These are phyloP conservation scores for Clarireedia homoeocarpa DNA, from an alignment of 2,329 filamentous ascomycete species.

Conservation along the genomic window DNA sequence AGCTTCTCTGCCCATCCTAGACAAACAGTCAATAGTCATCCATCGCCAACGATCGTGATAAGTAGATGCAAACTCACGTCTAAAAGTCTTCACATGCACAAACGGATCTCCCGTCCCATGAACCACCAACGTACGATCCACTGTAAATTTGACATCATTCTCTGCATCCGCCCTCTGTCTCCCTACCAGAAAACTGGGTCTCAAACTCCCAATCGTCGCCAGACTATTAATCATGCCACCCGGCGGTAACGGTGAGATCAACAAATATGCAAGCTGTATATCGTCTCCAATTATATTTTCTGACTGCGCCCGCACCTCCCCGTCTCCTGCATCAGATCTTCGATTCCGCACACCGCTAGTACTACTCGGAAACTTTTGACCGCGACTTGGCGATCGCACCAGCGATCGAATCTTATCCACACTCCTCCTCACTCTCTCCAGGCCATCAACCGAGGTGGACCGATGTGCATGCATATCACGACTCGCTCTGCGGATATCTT, in stretches of 20 bases:
- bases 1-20: constrained; percentile 5
- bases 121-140: constrained; percentile 56
- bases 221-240: constrained; percentile 49
- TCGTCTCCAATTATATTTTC: constrained; percentile 12
- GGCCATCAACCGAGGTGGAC: constrained; percentile 27
- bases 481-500: constrained; percentile 30
- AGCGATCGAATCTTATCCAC: constrained; percentile 33
- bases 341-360: neutral
- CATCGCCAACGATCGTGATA: neutral
- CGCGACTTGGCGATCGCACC: constrained; percentile 12
- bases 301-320: neutral
- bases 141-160: constrained; percentile 46
- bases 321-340: neutral
- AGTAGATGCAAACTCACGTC: constrained; percentile 18
- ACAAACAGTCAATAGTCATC: neutral
- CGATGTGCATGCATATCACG: constrained; percentile 27
- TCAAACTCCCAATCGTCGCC: constrained; percentile 42
- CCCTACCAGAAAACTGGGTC: constrained; percentile 14
- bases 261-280: constrained; percentile 45
- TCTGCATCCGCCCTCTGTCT: constrained; percentile 24
- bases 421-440: constrained; percentile 32
- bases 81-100: constrained; percentile 55
- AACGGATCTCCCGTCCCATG: constrained; percentile 74
- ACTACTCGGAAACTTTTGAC: neutral
- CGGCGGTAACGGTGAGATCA: constrained; percentile 57